Evolutionary conservation across 2,329 filamentous ascomycete genomes (phyloP), one percentile per base, ranked within the genome.

Genomic region (Sarocladiaceae sp.): DNA sequence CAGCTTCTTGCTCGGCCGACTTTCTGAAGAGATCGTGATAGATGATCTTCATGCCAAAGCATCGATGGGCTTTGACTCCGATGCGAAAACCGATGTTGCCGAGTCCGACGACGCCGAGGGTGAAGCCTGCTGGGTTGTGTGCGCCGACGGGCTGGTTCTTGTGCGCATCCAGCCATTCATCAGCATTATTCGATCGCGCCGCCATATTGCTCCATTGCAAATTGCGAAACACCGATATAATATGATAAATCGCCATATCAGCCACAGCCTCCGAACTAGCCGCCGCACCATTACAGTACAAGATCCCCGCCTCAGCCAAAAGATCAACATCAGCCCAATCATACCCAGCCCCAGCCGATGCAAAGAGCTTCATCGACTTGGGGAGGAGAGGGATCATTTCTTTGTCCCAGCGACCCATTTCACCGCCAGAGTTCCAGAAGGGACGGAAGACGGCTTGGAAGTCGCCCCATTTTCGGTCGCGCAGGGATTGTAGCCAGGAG

Each of bases 381-480:
- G 82, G 82, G 4, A 86, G 61, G 8, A 80, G 61, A 0, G 70
- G 67, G 49, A 86, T 78, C 18, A 86, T 60, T 55, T 86, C 82
- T 11, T 64, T 59, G 58, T 86, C 78, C 80, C 81, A 85, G 20
- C 76, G 75, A 1, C 80, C 81, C 80, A 86, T 85, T 58, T 86
- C 83, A 3, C 79, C 80, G 1, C 83, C 83, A 0, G 81, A 83
- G 53, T 80, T 78, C 80, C 81, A 86, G 62, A 83, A 84, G 0
- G 82, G 82, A 2, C 81, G 70, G 57, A 82, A 80, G 44, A 74
- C 65, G 2, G 69, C 72, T 12, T 60, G 55, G 51, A 75, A 74
- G 54, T 71, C 60, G 1, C 72, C 71, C 70, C 69, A 74, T 65
- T 66, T 67, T 17, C 59, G 62, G 10, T 68, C 62, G 20, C 61